A percentile compares a stretch with the other conserved stretches of the same genome.
phyloP scores from a whole-genome alignment of 371 early-diverging fungal genomes.

The Zopfochytrium polystomum region DNA sequence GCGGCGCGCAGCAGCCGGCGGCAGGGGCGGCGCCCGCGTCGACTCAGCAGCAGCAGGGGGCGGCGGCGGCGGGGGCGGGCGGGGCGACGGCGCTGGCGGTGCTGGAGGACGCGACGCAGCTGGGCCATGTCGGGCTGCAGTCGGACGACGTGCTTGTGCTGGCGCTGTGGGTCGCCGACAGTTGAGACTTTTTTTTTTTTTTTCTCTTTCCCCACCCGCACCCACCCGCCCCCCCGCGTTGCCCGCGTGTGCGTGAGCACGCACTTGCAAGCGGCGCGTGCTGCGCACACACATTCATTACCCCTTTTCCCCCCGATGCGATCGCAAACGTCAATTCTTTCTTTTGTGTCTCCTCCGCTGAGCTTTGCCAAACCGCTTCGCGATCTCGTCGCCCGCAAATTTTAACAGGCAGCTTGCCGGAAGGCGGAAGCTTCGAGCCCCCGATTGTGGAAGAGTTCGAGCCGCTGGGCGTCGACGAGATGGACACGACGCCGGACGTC shows the following conservation, averaged over 20 bases:
- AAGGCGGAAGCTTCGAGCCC: conserved; percentile 1
- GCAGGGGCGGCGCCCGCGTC: conserved; percentile 9
- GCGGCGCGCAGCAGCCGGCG: not conserved
- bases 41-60: not conserved
- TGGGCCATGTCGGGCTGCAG: conserved; percentile 40
- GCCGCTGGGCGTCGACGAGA: not conserved
- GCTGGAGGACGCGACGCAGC: conserved; percentile 38
- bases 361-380: no score
- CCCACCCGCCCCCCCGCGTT: not conserved
- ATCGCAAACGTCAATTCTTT: no score
- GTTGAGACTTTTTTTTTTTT: no score
- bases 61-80: not conserved
- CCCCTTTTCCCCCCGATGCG: no score
- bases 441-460: not conserved
- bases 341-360: not conserved
- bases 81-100: conserved; percentile 16
- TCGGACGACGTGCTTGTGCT: conserved; percentile 33
- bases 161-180: conserved; percentile 24
- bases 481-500: not conserved
- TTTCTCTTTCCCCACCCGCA: not conserved
- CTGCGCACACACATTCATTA: no score
- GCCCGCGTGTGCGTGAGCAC: not conserved
- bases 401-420: not conserved
- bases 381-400: not conserved
- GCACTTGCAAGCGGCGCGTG: not conserved